Evolutionary conservation across 345 rosid species (phyloP).

Genomic region (Microcos paniculata): DNA sequence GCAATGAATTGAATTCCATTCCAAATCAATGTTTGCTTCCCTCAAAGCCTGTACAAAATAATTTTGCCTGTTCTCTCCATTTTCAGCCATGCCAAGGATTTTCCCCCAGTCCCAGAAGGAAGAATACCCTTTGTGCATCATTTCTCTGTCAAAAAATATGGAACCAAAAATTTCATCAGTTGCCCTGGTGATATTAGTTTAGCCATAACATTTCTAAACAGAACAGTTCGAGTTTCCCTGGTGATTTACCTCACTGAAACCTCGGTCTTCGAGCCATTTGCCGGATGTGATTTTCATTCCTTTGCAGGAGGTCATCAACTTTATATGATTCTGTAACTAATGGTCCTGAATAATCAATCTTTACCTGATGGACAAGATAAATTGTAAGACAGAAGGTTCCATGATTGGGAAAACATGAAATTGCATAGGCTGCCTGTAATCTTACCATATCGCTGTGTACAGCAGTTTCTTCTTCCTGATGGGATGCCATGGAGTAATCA

Average conservation of each 20-base stretch:
- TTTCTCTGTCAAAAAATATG: not conserved
- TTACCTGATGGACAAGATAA: not conserved
- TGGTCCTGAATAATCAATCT: conserved; percentile 46
- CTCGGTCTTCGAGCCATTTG: conserved; percentile 50
- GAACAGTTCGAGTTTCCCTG: not conserved
- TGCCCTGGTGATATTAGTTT: not conserved
- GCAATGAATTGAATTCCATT: not conserved
- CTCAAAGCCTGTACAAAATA: not conserved
- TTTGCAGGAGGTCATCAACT: conserved; percentile 43
- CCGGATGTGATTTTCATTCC: conserved; percentile 56
- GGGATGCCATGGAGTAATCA: conserved; percentile 8
- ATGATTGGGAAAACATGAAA: no score
- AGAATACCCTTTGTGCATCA: not conserved
- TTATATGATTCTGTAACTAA: conserved; percentile 40
- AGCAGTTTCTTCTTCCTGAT: conserved; percentile 24
- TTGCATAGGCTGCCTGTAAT: not conserved
- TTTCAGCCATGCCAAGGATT: not conserved
- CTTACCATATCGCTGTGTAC: conserved; percentile 36
- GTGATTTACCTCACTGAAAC: conserved; percentile 35
- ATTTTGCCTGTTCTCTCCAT: not conserved
- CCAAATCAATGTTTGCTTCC: not conserved
- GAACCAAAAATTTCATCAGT: not conserved
- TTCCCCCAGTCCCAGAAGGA: not conserved
- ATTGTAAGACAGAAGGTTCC: no score
- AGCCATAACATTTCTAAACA: not conserved